A percentile compares a stretch with the other conserved stretches of the same genome.
These are phyloP conservation scores for Grosmannia serpens DNA, from an alignment of 2,329 filamentous ascomycete genomes.

Conservation along the genomic window DNA sequence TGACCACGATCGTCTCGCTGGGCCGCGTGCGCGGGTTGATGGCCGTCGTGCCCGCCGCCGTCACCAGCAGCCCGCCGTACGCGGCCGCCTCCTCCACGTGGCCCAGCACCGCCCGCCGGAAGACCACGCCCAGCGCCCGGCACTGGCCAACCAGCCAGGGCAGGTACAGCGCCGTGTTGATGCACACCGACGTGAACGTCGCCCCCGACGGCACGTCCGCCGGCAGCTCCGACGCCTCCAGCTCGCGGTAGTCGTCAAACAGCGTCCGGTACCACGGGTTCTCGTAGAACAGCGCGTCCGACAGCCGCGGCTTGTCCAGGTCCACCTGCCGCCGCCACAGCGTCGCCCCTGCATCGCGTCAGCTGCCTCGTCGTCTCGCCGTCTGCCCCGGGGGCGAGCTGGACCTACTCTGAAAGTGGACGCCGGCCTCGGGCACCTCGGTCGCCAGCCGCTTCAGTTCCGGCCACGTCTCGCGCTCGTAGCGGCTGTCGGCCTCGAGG, in stretches of 20 bases:
- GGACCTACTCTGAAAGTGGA: slow-evolving; percentile 59
- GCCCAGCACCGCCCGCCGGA: slow-evolving; percentile 51
- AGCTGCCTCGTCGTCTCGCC: not conserved
- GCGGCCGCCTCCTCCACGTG: slow-evolving; percentile 64
- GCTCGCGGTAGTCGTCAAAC: slow-evolving; percentile 57
- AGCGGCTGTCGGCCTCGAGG: slow-evolving; percentile 30
- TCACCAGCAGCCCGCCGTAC: slow-evolving; percentile 26
- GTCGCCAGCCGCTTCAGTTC: slow-evolving; percentile 46
- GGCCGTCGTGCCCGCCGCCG: slow-evolving; percentile 1
- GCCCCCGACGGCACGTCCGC: slow-evolving; percentile 59
- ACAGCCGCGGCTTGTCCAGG: slow-evolving; percentile 39
- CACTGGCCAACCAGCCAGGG: slow-evolving; percentile 77
- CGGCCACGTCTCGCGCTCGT: slow-evolving; percentile 55
- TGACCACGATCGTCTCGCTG: slow-evolving; percentile 54
- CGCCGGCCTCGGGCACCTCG: slow-evolving; percentile 63
- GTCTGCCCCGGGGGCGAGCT: not conserved
- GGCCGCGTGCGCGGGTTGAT: slow-evolving; percentile 38
- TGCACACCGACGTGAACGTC: slow-evolving; percentile 74
- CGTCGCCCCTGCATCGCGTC: slow-evolving; percentile 26
- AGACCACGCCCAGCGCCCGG: slow-evolving; percentile 56
- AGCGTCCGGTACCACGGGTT: slow-evolving; percentile 65
- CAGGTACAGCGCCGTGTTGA: slow-evolving; percentile 82
- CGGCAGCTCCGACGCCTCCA: slow-evolving; percentile 47
- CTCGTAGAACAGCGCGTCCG: slow-evolving; percentile 50
- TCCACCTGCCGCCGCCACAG: slow-evolving; percentile 53